phyloP scores from a whole-genome alignment of 805 yeast genomes.

The Saturnispora mendoncae region DNA sequence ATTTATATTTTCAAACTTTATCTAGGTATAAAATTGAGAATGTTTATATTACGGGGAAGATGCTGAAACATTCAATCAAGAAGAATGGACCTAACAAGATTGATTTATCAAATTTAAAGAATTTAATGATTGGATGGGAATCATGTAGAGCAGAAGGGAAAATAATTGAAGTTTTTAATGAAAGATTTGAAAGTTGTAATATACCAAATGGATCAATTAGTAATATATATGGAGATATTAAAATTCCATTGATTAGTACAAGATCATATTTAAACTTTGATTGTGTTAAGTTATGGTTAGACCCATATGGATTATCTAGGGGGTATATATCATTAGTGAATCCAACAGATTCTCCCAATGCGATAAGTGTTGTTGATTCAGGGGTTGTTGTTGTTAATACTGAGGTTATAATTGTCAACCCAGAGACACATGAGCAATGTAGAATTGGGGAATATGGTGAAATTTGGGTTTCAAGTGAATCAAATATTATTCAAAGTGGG shows the following conservation, averaged over 20 bases:
- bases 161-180: slow-evolving; percentile 47
- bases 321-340: slow-evolving; percentile 77
- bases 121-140: slow-evolving; percentile 69
- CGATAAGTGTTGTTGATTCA: slow-evolving; percentile 78
- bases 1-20: slow-evolving; percentile 56
- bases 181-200: slow-evolving; percentile 53
- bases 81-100: slow-evolving; percentile 8
- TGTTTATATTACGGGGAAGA: slow-evolving; percentile 73
- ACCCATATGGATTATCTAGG: slow-evolving; percentile 80
- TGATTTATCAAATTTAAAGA: slow-evolving; percentile 38
- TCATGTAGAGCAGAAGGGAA: slow-evolving; percentile 64
- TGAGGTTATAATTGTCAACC: slow-evolving; percentile 89
- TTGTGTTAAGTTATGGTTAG: slow-evolving; percentile 79
- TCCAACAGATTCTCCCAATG: slow-evolving; percentile 58
- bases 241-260: slow-evolving; percentile 77
- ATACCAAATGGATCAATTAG: slow-evolving; percentile 63
- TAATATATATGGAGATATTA: slow-evolving; percentile 65
- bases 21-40: slow-evolving; percentile 79
- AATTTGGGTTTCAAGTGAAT: slow-evolving; percentile 92
- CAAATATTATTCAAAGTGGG: slow-evolving; percentile 54
- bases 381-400: slow-evolving; percentile 96
- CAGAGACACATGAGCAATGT: slow-evolving; percentile 76
- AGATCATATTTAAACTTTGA: slow-evolving; percentile 84
- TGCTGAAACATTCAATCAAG: slow-evolving; percentile 66
- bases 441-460: slow-evolving; percentile 91